These are phyloP conservation scores for Clitopilus passeckerianus DNA, from an alignment of 768 basidiomycete species.

Conservation along the genomic window DNA sequence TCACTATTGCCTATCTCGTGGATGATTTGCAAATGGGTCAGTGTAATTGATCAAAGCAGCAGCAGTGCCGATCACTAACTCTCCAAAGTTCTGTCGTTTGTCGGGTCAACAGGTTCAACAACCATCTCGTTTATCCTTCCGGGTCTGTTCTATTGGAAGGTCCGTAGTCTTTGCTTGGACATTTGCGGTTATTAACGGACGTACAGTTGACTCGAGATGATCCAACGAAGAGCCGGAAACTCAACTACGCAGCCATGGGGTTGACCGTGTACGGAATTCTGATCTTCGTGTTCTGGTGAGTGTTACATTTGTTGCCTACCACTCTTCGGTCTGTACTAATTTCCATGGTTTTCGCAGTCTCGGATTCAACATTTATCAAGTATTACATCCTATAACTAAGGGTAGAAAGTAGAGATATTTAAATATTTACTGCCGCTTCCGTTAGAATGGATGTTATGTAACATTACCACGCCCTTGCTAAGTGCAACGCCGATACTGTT, in stretches of 20 bases:
- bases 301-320: neutral
- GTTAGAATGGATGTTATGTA: conserved; percentile 4
- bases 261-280: conserved; percentile 71
- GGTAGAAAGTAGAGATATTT: conserved; percentile 13
- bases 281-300: conserved; percentile 89
- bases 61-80: conserved; percentile 3
- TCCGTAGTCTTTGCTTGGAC: conserved; percentile 16
- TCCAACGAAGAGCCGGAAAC: conserved; percentile 38
- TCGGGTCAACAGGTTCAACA: conserved; percentile 94
- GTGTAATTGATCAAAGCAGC: conserved; percentile 15
- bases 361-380: conserved; percentile 73
- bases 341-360: conserved; percentile 38
- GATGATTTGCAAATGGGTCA: conserved; percentile 73
- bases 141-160: conserved; percentile 92
- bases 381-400: conserved; percentile 30
- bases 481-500: neutral
- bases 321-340: neutral
- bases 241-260: conserved; percentile 57
- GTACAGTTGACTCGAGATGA: conserved; percentile 67
- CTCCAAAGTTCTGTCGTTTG: conserved; percentile 81
- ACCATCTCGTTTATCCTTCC: conserved; percentile 97
- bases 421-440: conserved; percentile 2
- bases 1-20: conserved; percentile 73
- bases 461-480: neutral
- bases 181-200: neutral